phyloP scores from a whole-genome alignment of 1,139 yeast genomes.

The Sugiyamaella novakii region DNA sequence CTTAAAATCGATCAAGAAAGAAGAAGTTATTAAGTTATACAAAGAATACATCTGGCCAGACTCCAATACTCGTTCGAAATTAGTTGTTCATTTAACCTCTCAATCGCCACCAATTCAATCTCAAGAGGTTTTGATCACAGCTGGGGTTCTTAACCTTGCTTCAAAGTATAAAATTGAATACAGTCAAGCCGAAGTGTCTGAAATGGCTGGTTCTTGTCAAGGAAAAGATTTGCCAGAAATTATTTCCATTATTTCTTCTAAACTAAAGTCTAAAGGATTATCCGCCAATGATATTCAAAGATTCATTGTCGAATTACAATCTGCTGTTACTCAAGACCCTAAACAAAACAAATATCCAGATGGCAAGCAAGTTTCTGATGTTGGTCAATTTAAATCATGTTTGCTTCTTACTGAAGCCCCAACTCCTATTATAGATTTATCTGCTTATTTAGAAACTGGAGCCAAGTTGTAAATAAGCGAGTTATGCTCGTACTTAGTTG shows the following conservation, averaged over 20 bases:
- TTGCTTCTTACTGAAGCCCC: constrained; percentile 41
- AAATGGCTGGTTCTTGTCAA: constrained; percentile 27
- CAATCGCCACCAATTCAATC: constrained; percentile 43
- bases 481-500: too few species aligned
- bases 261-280: constrained; percentile 24
- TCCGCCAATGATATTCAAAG: constrained; percentile 22
- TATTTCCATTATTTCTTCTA: constrained; percentile 18
- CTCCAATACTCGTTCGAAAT: constrained; percentile 47
- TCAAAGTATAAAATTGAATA: constrained; percentile 66
- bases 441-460: constrained; percentile 35
- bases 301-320: constrained; percentile 25
- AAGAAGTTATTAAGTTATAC: constrained; percentile 61
- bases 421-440: constrained; percentile 38
- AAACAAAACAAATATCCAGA: constrained; percentile 27
- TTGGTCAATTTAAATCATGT: constrained; percentile 38
- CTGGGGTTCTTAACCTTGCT: constrained; percentile 53
- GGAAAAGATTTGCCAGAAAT: constrained; percentile 23
- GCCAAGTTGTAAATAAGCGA: constrained; percentile 35
- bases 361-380: constrained; percentile 32
- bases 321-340: constrained; percentile 14
- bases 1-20: constrained; percentile 55
- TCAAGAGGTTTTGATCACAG: constrained; percentile 27
- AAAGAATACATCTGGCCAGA: constrained; percentile 49
- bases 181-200: constrained; percentile 32
- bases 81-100: constrained; percentile 71